Base-by-base conservation (phyloP, 2,329 filamentous ascomycete genomes). In the Incumbomyces lentus region DNA sequence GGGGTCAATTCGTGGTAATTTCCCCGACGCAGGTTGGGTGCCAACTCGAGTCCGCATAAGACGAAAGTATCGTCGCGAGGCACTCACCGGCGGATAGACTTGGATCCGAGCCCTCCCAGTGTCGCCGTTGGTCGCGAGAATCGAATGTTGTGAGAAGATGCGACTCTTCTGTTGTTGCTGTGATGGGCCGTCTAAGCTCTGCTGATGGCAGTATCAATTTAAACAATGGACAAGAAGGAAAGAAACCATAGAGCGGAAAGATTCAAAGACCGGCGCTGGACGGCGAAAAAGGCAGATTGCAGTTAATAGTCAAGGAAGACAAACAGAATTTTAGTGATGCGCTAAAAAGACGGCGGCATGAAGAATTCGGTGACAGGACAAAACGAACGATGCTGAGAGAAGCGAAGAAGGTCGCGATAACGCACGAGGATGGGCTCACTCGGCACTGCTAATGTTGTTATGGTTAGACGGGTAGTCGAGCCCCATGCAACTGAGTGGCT, bases 401-500 rank as follows among this genome's bases (percentile, higher is more conserved):
- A 26, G 22, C 22, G 22, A 5, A 26, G 22, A 26, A 33, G 14
- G 33, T 13, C 31, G 18, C 31, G 17, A 45, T 17, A 31, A 29
- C 33, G 42, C 34, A 22, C 19, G 16, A 37, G 34, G 33, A 37
- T 30, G 19, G 42, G 42, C 29, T 45, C 38, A 33, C 42, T 45
- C 22, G 42, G 38, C 18, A 45, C 31, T 45, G 33, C 42, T 45
- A 45, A 33, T 35, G 42, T 35, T 22, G n/a, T 45, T 45, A 14
- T 30, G 42, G 42, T 45, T 45, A 45, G 42, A 45, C 32, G 18
- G 5, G 34, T 38, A 19, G 42, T 45, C 33, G 34, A 45, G 42
- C 33, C 26, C 33, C 42, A 38, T 45, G 34, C 42, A 17, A 35
- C 30, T 26, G 26, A 44, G 42, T 45, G 42, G 42, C 42, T 32